Percentiles rank a stretch among this genome's conserved stretches.
These are phyloP conservation scores for Phytophthora meadii DNA, from an alignment of 352 stramenopile species.

Conservation along the genomic window DNA sequence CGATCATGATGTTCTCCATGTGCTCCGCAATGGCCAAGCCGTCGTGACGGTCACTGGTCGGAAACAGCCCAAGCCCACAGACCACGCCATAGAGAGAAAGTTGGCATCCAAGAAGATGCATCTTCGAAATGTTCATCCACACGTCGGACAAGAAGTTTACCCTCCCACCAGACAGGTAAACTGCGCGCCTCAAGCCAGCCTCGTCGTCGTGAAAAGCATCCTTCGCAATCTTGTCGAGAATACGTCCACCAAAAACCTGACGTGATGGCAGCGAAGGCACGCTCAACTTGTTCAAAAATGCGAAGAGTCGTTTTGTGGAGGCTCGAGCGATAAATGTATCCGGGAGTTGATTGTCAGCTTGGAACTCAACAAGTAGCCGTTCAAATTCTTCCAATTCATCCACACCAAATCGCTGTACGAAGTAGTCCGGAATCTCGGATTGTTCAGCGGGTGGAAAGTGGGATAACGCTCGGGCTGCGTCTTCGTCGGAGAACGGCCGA, in stretches of 20 bases:
- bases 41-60: too few species aligned
- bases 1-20: too few species aligned
- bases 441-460: too few species aligned
- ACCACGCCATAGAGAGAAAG: too few species aligned
- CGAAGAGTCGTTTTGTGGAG: not conserved
- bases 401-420: too few species aligned
- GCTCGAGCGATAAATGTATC: not conserved
- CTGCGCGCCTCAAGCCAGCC: too few species aligned
- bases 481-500: too few species aligned
- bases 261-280: not conserved
- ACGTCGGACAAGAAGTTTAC: not conserved
- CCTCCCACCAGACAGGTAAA: too few species aligned
- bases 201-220: not conserved
- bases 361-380: not conserved
- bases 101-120: constrained; percentile 1
- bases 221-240: not conserved
- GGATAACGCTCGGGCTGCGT: too few species aligned
- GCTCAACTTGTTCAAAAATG: not conserved
- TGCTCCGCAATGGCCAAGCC: too few species aligned
- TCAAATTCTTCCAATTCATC: not conserved
- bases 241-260: not conserved
- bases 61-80: too few species aligned
- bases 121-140: constrained; percentile 1
- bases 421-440: too few species aligned
- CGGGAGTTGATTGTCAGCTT: not conserved